phyloP scores from a whole-genome alignment of 192 early-diverging fungal genomes.

The Backusella westeae region DNA sequence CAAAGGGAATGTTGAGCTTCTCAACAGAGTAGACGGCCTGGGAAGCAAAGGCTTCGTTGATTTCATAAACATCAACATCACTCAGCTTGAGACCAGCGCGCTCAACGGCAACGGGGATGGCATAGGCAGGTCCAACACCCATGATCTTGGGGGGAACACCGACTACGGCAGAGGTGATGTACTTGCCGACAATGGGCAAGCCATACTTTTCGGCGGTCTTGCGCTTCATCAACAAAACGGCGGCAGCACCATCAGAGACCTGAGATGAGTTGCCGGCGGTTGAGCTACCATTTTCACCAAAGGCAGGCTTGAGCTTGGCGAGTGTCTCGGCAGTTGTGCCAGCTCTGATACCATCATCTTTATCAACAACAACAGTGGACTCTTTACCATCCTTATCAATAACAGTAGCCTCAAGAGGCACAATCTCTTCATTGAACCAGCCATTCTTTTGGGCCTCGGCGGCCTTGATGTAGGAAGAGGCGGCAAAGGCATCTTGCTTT shows the following conservation, averaged over 20 bases:
- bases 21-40: slow-evolving; percentile 92
- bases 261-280: slow-evolving; percentile 97
- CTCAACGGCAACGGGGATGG: slow-evolving; percentile 86
- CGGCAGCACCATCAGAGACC: slow-evolving; percentile 97
- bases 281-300: slow-evolving; percentile 79
- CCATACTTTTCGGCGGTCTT: slow-evolving; percentile 85
- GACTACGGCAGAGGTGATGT: slow-evolving; percentile 81
- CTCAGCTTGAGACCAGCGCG: slow-evolving; percentile 71
- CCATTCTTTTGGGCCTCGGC: slow-evolving; percentile 86
- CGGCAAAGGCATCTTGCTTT: slow-evolving; percentile 92
- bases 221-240: slow-evolving; percentile 93
- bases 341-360: slow-evolving; percentile 91
- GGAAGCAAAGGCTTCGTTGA: slow-evolving; percentile 99
- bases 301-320: slow-evolving; percentile 86
- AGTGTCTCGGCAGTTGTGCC: slow-evolving; percentile 78
- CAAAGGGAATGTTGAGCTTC: slow-evolving; percentile 79
- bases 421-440: slow-evolving; percentile 89
- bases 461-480: slow-evolving; percentile 82
- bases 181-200: slow-evolving; percentile 83
- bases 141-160: slow-evolving; percentile 93
- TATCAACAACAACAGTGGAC: slow-evolving; percentile 63
- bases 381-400: slow-evolving; percentile 81
- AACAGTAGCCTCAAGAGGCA: slow-evolving; percentile 74
- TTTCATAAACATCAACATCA: slow-evolving; percentile 88
- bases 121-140: slow-evolving; percentile 95